phyloP scores from a whole-genome alignment of 2,329 filamentous ascomycete genomes.

The Trichophyton mentagrophytes region DNA sequence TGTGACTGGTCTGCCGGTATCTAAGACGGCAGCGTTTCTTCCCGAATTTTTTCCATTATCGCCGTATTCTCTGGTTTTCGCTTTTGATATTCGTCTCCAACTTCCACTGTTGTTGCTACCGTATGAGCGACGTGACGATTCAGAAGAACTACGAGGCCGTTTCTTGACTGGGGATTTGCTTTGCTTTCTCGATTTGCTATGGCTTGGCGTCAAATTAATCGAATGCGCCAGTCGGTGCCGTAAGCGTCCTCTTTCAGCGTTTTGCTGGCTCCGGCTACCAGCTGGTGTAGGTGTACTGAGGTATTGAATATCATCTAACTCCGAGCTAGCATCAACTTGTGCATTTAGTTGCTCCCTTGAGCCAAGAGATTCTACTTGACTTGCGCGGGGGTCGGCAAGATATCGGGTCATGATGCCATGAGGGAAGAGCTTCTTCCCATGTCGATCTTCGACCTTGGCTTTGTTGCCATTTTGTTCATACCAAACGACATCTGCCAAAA shows the following conservation, averaged over 20 bases:
- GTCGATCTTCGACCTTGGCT: constrained; percentile 62
- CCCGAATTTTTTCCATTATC: not conserved
- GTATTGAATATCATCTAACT: not conserved
- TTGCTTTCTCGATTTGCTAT: constrained; percentile 36
- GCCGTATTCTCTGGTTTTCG: not conserved
- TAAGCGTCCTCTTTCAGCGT: constrained; percentile 42
- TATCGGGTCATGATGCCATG: constrained; percentile 15
- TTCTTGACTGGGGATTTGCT: constrained; percentile 35
- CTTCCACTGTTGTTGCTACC: constrained; percentile 22
- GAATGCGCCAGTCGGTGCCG: constrained; percentile 49
- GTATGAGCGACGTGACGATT: constrained; percentile 46
- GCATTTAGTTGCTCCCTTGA: not conserved
- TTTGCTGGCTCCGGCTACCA: constrained; percentile 17
- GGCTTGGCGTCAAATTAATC: constrained; percentile 44
- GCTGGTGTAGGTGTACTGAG: constrained; percentile 30
- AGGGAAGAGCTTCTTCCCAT: constrained; percentile 58
- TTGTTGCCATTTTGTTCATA: constrained; percentile 72
- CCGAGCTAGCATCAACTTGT: not conserved
- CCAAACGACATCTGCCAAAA: constrained; percentile 86
- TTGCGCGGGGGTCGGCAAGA: not conserved
- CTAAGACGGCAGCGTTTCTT: not conserved
- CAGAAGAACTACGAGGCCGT: constrained; percentile 34
- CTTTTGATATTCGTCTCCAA: constrained; percentile 6
- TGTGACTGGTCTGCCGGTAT: not conserved
- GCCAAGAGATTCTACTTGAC: not conserved